A percentile compares a stretch with the other conserved stretches of the same genome.
These are phyloP conservation scores for Exophiala phaeomuriformis DNA, from an alignment of 2,329 filamentous ascomycete genomes.

Conservation along the genomic window DNA sequence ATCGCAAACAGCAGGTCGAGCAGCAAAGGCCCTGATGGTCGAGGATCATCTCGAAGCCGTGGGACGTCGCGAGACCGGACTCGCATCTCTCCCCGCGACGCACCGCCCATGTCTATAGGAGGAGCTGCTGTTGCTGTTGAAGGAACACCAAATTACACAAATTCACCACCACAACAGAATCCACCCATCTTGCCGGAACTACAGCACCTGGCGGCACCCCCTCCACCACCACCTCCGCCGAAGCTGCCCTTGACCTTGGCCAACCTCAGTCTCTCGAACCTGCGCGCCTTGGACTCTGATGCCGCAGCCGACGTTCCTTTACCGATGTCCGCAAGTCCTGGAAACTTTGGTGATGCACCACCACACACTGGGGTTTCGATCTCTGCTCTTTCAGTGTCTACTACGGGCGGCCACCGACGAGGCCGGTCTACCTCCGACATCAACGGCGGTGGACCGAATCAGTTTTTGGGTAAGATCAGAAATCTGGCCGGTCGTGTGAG, in stretches of 20 bases:
- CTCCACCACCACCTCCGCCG: constrained; percentile 41
- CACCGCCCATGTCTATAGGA: constrained; percentile 4
- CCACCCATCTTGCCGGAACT: constrained; percentile 54
- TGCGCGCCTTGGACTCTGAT: constrained; percentile 32
- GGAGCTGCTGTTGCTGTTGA: constrained; percentile 4
- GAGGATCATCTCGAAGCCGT: constrained; percentile 49
- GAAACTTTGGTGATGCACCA: constrained; percentile 28
- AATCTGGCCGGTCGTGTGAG: constrained; percentile 54
- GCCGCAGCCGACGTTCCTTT: constrained; percentile 12
- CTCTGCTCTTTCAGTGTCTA: constrained; percentile 24
- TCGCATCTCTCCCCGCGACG: constrained; percentile 20
- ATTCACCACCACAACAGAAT: constrained; percentile 17
- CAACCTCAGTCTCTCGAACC: constrained; percentile 29
- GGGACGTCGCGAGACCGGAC: constrained; percentile 35
- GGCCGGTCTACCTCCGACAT: constrained; percentile 50
- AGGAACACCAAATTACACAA: constrained; percentile 8
- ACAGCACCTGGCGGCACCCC: constrained; percentile 52
- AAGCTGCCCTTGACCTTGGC: constrained; percentile 22
- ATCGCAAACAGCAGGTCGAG: constrained; percentile 35
- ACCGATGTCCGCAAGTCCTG: constrained; percentile 32
- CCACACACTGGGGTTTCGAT: constrained; percentile 32
- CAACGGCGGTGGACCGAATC: constrained; percentile 31
- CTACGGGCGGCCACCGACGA: constrained; percentile 37
- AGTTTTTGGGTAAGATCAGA: constrained; percentile 47
- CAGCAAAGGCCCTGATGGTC: constrained; percentile 32